Percentiles rank a stretch among this genome's conserved stretches.
phyloP scores from a whole-genome alignment of 2,329 filamentous ascomycete species.

The Phoma sp. region DNA sequence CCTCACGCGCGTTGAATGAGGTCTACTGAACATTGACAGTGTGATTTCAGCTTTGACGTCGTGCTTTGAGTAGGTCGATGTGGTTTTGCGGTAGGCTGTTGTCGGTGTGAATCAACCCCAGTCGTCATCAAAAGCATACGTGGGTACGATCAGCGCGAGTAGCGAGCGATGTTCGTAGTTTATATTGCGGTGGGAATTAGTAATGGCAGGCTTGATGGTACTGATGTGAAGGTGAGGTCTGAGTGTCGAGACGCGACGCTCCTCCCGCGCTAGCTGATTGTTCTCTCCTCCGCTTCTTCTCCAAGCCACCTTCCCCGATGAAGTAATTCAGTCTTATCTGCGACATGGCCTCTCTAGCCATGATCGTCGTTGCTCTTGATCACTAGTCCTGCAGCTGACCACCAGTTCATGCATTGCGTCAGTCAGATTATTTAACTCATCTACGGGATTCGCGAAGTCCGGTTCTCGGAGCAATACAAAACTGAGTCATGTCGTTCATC shows the following conservation, averaged over 20 bases:
- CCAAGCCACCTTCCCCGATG: not conserved
- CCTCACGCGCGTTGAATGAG: too few relatives aligned
- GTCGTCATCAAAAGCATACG: not conserved
- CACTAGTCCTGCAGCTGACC: not conserved
- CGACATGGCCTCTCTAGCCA: not conserved
- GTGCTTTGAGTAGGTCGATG: too few relatives aligned
- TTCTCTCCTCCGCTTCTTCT: not conserved
- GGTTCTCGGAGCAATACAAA: slow-evolving; percentile 1
- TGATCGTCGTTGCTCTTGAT: not conserved
- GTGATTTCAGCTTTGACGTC: too few relatives aligned
- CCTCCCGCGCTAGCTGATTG: slow-evolving; percentile 3
- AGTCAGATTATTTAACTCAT: slow-evolving; percentile 3
- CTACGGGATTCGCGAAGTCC: slow-evolving; percentile 6
- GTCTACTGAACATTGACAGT: too few relatives aligned
- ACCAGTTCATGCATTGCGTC: not conserved
- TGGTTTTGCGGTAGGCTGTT: too few relatives aligned
- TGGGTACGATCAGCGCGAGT: not conserved
- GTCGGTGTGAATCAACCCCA: not conserved
- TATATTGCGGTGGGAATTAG: not conserved
- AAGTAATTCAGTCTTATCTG: not conserved
- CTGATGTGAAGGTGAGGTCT: slow-evolving; percentile 1
- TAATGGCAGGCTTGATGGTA: not conserved
- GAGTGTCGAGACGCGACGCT: slow-evolving; percentile 1
- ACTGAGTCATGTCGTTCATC: slow-evolving; percentile 8
- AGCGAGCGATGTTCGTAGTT: not conserved